Evolutionary conservation across 163 green algal species (phyloP), one percentile per base, ranked within the genome.

Genomic region (Chlamydomonas reinhardtii): DNA sequence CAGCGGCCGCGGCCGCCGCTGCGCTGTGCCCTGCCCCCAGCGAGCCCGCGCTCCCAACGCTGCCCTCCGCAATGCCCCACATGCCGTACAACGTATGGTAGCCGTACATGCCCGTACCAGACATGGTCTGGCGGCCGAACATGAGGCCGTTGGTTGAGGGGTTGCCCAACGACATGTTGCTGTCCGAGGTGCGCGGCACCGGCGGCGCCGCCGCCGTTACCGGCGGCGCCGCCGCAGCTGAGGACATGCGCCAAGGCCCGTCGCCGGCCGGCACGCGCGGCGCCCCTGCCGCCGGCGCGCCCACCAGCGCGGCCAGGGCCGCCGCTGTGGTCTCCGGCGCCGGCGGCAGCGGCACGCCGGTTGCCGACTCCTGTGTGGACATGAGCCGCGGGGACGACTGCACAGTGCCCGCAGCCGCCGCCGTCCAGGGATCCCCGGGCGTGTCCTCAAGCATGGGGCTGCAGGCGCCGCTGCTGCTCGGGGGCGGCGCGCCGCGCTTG

Each of bases 51-150:
- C 65, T 72, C 29, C 79, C 79, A 14, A 35, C 61, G 66, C 79
- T 74, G 69, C 79, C 31, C 66, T 84, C 84, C 14, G 72, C 48
- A 25, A 89, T 80, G 12, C 79, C 64, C 52, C 52, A 54, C 79
- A 85, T 78, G 25, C 17, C n/a, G 9, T 56, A 56, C 48, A 56
- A 19, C 48, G 48, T 56, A 19, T 31, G 61, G 61, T 66, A n/a
- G 61, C 19, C 19, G 48, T 56, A 19, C 76, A 84, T 84, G n/a
- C 17, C n/a, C 52, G 52, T 56, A 16, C 74, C 74, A 2, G 54
- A n/a, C 20, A 56, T 56, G 48, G 48, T 56, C 48, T 56, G 48
- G 48, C 48, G 48, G 48, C 48, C 48, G 48, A 14, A 56, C 48
- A 56, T 56, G 6, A 56, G 48, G 11, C 48, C 48, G 14, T 17